These are phyloP conservation scores for Chlamydomonas sp. DNA, from an alignment of 139 green algal genomes.

Conservation along the genomic window DNA sequence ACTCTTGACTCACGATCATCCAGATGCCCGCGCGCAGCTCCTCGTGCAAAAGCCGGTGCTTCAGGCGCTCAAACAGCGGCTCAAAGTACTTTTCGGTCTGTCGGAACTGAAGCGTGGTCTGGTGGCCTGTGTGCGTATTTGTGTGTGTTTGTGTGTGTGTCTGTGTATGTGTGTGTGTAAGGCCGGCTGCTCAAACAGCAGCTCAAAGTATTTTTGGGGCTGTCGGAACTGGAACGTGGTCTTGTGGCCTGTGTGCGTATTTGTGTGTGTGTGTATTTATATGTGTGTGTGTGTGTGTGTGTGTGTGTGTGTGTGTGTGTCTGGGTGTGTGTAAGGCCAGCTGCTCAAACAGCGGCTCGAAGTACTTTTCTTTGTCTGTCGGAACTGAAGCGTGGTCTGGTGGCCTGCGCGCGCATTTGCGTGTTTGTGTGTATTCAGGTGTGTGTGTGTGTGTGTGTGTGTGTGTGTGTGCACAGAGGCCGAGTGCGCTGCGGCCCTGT, in stretches of 20 bases:
- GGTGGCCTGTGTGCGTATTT: slow-evolving; percentile 50
- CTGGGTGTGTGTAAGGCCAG: not conserved
- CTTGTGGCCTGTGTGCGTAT: slow-evolving; percentile 53
- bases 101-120: slow-evolving; percentile 57
- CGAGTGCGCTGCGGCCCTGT: slow-evolving; percentile 71
- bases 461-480: slow-evolving; percentile 60
- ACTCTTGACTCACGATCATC: slow-evolving; percentile 59
- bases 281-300: not conserved
- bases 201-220: slow-evolving; percentile 77
- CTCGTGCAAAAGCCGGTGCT: slow-evolving; percentile 49
- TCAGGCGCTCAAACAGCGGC: slow-evolving; percentile 73
- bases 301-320: not conserved
- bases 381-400: slow-evolving; percentile 55
- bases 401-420: too few relatives aligned
- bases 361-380: slow-evolving; percentile 72
- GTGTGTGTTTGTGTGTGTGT: too few relatives aligned
- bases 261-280: too few relatives aligned
- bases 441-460: not conserved
- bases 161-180: slow-evolving; percentile 2
- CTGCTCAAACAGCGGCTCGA: slow-evolving; percentile 75
- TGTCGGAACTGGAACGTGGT: slow-evolving; percentile 63
- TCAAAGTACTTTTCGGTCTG: slow-evolving; percentile 82
- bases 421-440: too few relatives aligned
- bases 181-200: slow-evolving; percentile 56
- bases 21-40: slow-evolving; percentile 60